A percentile compares a stretch with the other conserved stretches of the same genome.
Conservation (phyloP, 2,329 filamentous ascomycete genomes). For the Venturia oleaginea region DNA sequence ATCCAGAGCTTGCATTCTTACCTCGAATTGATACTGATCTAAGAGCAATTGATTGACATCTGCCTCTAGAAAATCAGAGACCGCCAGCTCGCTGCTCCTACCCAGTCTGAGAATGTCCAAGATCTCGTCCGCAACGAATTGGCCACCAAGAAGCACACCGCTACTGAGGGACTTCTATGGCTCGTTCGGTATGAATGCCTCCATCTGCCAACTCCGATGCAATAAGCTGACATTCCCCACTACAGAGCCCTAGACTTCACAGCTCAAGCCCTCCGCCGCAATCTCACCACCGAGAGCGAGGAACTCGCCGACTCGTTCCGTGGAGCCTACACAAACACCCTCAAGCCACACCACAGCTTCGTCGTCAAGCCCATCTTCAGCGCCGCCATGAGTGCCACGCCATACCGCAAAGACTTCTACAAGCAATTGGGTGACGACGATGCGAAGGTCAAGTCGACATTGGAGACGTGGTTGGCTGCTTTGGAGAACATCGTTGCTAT, state of each 20-base stretch:
- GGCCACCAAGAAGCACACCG: slow-evolving; percentile 78
- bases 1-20: neutral
- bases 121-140: slow-evolving; percentile 78
- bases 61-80: slow-evolving; percentile 71
- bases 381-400: slow-evolving; percentile 85
- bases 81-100: slow-evolving; percentile 67
- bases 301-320: slow-evolving; percentile 86
- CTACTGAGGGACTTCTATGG: slow-evolving; percentile 87
- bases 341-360: slow-evolving; percentile 87
- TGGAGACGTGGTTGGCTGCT: slow-evolving; percentile 64
- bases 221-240: neutral
- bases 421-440: slow-evolving; percentile 66
- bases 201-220: neutral
- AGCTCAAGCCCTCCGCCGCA: slow-evolving; percentile 69
- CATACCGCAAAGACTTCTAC: slow-evolving; percentile 92
- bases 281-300: slow-evolving; percentile 56
- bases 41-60: neutral
- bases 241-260: slow-evolving; percentile 77
- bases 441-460: slow-evolving; percentile 51
- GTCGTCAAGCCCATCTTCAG: slow-evolving; percentile 86
- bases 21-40: neutral
- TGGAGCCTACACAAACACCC: slow-evolving; percentile 70
- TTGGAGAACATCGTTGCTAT: slow-evolving; percentile 73
- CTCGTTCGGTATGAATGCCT: slow-evolving; percentile 58
- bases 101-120: slow-evolving; percentile 76